Conservation (phyloP, 129 eudicot species). For the Solidago caesia region DNA sequence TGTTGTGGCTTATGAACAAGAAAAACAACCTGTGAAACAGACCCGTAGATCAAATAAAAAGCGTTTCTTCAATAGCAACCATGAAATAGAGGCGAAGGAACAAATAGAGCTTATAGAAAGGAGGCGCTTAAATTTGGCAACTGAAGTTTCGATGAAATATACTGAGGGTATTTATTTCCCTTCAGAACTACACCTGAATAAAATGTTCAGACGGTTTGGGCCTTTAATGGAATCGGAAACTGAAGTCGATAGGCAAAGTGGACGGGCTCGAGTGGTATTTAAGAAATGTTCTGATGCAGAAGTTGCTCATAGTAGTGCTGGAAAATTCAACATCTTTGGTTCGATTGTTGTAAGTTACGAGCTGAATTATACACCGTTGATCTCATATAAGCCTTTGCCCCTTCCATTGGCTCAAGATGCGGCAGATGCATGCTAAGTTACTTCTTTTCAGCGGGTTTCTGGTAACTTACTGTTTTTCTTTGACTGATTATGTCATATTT, state of each 20-base stretch:
- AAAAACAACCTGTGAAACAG: conserved; percentile 42
- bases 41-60: conserved; percentile 54
- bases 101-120: conserved; percentile 38
- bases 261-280: conserved; percentile 80
- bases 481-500: not conserved
- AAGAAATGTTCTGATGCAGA: conserved; percentile 92
- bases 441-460: conserved; percentile 19
- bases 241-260: conserved; percentile 57
- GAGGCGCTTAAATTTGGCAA: conserved; percentile 51
- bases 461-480: conserved; percentile 31
- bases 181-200: conserved; percentile 57
- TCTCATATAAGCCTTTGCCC: conserved; percentile 51
- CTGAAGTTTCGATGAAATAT: conserved; percentile 71
- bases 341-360: conserved; percentile 62
- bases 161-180: conserved; percentile 52
- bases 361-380: conserved; percentile 66
- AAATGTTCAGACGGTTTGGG: conserved; percentile 77
- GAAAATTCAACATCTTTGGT: conserved; percentile 72
- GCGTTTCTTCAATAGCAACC: conserved; percentile 41
- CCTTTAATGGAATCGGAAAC: conserved; percentile 84
- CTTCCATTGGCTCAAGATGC: conserved; percentile 36
- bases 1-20: conserved; percentile 41
- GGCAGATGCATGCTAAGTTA: conserved; percentile 39
- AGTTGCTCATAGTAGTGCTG: conserved; percentile 81
- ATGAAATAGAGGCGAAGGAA: conserved; percentile 42